phyloP scores from a whole-genome alignment of 306 rosid genomes.

The Senna siamea region DNA sequence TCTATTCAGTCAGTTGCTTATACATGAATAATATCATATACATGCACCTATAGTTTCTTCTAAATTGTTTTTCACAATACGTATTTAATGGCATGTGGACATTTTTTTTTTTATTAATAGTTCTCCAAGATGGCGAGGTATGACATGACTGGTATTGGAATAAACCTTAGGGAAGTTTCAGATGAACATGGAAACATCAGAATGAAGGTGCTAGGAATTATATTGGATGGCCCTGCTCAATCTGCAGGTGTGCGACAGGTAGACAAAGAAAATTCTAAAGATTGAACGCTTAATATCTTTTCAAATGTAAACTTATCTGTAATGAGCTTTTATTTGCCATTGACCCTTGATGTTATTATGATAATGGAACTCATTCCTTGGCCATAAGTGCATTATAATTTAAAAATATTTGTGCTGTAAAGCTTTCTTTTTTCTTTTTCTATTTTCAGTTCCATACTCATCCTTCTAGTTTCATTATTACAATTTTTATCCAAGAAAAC shows the following conservation, averaged over 20 bases:
- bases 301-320: background rate
- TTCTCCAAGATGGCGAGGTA: constrained; percentile 99
- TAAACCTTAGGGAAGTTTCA: constrained; percentile 90
- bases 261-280: constrained; percentile 28
- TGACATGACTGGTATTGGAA: constrained; percentile 98
- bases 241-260: constrained; percentile 96
- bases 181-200: constrained; percentile 69
- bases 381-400: background rate
- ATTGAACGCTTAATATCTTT: constrained; percentile 3
- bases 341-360: constrained; percentile 23
- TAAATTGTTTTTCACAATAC: constrained; percentile 44
- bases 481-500: background rate
- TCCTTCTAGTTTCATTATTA: background rate
- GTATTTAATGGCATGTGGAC: constrained; percentile 50
- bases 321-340: constrained; percentile 1
- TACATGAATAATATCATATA: constrained; percentile 21
- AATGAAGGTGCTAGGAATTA: constrained; percentile 76
- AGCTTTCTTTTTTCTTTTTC: background rate
- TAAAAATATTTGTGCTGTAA: background rate
- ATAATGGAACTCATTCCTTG: background rate
- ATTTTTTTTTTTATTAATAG: constrained; percentile 59
- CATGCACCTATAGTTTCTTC: constrained; percentile 33
- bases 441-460: background rate
- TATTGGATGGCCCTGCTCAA: constrained; percentile 92
- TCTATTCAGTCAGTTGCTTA: constrained; percentile 16